Base-by-base conservation (phyloP, 1,284 basidiomycete genomes). In the Fomitopsis pinicola region DNA sequence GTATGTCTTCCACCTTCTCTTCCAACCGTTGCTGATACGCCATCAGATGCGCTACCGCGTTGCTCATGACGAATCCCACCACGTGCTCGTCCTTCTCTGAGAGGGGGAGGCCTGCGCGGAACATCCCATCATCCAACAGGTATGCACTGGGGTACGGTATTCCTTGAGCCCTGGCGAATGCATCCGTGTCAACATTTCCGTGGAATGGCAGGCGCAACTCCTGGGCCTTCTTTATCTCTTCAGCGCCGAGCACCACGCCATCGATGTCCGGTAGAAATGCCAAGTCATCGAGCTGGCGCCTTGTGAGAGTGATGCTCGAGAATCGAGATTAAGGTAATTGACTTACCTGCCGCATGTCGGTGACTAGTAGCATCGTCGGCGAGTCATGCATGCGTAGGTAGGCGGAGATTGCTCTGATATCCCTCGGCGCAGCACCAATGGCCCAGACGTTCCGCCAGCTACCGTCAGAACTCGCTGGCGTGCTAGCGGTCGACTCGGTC, bases 101-200 rank as follows among this genome's bases (percentile, higher is more conserved):
- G 15, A 19, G 52, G 12, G 52, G 35, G 15, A 54, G 35, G 63
- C 59, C 55, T 60, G 59, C 55, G 14, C 63, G n/a, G 48, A 66
- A 63, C 26, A 55, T 46, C 28, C 60, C 63, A 9, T 55, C 53
- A 14, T 57, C 42, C 54, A 50, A 55, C 42, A 65, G 57, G 44
- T 57, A 55, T 30, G 59, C 48, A 12, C 59, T 48, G 17, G 62
- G 60, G 30, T 52, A 52, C 44, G 46, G 57, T 28, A 57, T 58
- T 45, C 62, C 62, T 33, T 36, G 40, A 17, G 62, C 63, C 50
- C 55, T 64, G 35, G 60, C 59, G 9, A 38, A 46, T n/a, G 62
- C 53, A 33, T 46, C 54, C 56, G 38, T 44, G 19, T 36, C 36
- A 28, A 63, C 33, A 22, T 40, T 40, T 1, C 5, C 35, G 19